Conservation (phyloP, 2,329 filamentous ascomycete genomes). For the Lecanosticta acicola region DNA sequence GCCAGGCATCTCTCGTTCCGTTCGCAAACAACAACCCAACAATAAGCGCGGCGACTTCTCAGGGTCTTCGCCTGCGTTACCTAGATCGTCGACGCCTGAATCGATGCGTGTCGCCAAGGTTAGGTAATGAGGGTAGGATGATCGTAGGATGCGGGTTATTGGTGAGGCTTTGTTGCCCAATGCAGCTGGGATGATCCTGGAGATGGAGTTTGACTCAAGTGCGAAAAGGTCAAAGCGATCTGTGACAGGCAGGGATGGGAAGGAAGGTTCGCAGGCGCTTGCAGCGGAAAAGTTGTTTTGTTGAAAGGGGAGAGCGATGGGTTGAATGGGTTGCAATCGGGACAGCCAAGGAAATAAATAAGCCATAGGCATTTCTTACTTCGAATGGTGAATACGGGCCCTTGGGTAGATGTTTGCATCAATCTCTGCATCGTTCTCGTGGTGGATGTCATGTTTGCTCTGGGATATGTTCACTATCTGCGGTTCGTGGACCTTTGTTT, state of each 20-base stretch:
- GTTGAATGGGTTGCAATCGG: not conserved
- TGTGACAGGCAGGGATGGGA: not conserved
- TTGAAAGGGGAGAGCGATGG: not conserved
- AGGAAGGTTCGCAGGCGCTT: not conserved
- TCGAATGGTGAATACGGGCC: not conserved
- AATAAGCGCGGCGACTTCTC: not conserved
- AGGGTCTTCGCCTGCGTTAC: not conserved
- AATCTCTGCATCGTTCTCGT: not conserved
- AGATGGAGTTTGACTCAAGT: not conserved
- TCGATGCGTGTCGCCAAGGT: not conserved
- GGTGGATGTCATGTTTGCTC: not conserved
- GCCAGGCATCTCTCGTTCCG: not conserved
- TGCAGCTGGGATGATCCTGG: constrained; percentile 6
- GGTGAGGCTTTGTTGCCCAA: constrained; percentile 6
- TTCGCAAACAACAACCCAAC: not conserved
- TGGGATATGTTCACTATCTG: not conserved
- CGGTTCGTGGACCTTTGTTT: not conserved
- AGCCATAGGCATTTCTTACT: not conserved
- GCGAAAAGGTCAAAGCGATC: not conserved
- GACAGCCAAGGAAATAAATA: not conserved
- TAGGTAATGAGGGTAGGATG: not conserved
- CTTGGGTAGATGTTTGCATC: not conserved
- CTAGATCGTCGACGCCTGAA: not conserved
- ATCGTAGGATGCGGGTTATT: not conserved
- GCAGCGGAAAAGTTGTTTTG: not conserved